Conservation (phyloP, 805 yeast genomes). For the Metschnikowia koreensis region DNA sequence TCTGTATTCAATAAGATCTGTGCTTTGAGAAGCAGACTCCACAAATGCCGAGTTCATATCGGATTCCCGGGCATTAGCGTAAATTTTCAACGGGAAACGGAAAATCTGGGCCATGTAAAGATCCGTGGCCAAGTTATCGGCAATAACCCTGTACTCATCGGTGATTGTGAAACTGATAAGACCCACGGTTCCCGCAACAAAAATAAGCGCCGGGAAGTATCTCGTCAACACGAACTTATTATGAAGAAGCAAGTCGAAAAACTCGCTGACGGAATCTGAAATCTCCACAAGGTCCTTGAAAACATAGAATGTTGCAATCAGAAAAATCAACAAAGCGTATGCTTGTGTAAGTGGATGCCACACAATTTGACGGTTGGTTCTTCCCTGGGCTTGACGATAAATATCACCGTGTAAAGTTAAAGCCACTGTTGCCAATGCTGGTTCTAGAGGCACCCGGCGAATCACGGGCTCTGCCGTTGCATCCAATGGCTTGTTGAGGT, state of each 20-base stretch:
- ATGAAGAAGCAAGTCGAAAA: conserved; percentile 21
- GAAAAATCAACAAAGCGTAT: conserved; percentile 9
- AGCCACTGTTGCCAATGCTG: conserved; percentile 59
- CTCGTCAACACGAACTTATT: conserved; percentile 24
- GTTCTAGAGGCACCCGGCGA: conserved; percentile 47
- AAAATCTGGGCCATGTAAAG: conserved; percentile 36
- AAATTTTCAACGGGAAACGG: conserved; percentile 51
- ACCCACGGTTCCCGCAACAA: conserved; percentile 34
- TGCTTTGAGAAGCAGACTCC: conserved; percentile 40
- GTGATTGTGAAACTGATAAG: conserved; percentile 44
- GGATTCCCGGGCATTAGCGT: conserved; percentile 32
- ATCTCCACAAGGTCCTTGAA: conserved; percentile 31
- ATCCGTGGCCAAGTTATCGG: conserved; percentile 27
- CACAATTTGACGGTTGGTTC: conserved; percentile 44
- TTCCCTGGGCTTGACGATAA: conserved; percentile 46
- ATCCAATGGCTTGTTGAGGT: conserved; percentile 56
- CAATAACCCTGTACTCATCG: conserved; percentile 43
- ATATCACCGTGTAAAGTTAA: conserved; percentile 64
- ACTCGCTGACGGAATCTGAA: conserved; percentile 32
- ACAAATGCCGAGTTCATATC: conserved; percentile 27
- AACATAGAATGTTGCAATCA: conserved; percentile 17
- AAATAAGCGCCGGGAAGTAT: conserved; percentile 40
- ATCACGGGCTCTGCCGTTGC: conserved; percentile 52
- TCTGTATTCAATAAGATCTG: conserved; percentile 60
- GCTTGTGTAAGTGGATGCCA: conserved; percentile 45